phyloP scores from a whole-genome alignment of 768 basidiomycete genomes.

The Ramaria sp. region DNA sequence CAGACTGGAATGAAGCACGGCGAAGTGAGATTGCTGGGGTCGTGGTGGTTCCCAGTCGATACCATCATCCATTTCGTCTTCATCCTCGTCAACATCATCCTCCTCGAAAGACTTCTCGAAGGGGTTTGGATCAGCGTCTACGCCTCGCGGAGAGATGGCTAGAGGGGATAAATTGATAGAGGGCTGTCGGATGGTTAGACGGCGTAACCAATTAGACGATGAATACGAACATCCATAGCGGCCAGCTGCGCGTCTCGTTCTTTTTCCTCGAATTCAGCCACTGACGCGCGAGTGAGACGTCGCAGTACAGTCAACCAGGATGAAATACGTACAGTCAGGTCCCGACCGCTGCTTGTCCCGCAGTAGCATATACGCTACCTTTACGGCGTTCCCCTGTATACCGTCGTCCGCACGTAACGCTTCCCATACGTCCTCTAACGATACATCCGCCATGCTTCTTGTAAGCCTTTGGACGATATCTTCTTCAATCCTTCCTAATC shows the following conservation, averaged over 20 bases:
- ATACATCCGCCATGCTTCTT: constrained; percentile 57
- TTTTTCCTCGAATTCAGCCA: constrained; percentile 72
- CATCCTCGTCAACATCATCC: constrained; percentile 30
- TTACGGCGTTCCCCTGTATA: constrained; percentile 81
- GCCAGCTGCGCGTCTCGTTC: constrained; percentile 76
- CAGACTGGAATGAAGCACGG: constrained; percentile 83
- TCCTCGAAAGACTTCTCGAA: constrained; percentile 31
- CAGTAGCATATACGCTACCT: constrained; percentile 91
- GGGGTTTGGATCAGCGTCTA: background rate
- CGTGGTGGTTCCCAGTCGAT: constrained; percentile 17
- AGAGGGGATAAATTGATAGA: constrained; percentile 1
- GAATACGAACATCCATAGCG: constrained; percentile 63
- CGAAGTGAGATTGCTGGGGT: constrained; percentile 34
- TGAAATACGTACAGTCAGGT: constrained; percentile 58
- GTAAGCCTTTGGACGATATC: constrained; percentile 81
- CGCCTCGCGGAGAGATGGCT: background rate
- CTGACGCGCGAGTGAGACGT: constrained; percentile 28
- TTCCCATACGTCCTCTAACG: constrained; percentile 81
- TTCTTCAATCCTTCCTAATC: constrained; percentile 85
- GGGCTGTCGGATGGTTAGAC: background rate
- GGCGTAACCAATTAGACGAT: background rate
- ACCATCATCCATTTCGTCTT: constrained; percentile 21
- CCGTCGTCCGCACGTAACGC: constrained; percentile 77
- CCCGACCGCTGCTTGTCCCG: constrained; percentile 80
- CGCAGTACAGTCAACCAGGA: background rate